Base-by-base conservation (phyloP, 2,329 filamentous ascomycete genomes). In the Albophoma yamanashiensis region DNA sequence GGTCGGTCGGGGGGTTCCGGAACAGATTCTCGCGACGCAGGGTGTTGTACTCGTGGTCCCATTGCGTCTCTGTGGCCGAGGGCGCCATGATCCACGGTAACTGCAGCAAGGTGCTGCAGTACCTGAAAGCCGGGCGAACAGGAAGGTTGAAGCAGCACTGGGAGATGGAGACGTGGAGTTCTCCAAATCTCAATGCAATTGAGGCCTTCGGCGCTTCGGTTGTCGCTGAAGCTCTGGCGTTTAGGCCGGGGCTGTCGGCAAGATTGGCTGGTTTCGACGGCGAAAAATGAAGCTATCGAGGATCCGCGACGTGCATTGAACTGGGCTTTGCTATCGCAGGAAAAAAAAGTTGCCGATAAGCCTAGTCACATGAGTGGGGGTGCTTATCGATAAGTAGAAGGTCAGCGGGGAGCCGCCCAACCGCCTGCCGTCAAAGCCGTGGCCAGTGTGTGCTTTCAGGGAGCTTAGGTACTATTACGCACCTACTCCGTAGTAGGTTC, bases 21-120 rank as follows among this genome's bases (percentile, higher is more conserved):
- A 99, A 99, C 27, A 99, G 88, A 58, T 89, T 83, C 70, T 99
- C 91, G 68, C 93, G 88, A 62, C 91, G 87, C 62, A 92, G 76
- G 4, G 91, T 95, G 73, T 97, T 84, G 77, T 90, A 97, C 67
- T 92, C 83, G 73, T 90, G 87, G 65, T 91, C 85, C 93, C 93
- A 97, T 71, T 84, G 78, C 59, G 87, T 89, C 62, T 79, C 78
- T 62, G 87, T 89, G 64, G 80, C 74, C 65, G 79, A 74, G 61
- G 79, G 80, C 63, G 78, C 77, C 84, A 87, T 88, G 65, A 66
- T 70, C 66, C 42, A 27, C 6, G 50, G 55, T 11, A 38, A 38
- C 42, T 3, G 42, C 50, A 38, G 50, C 50, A 31, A 55, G 20
- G 31, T 22, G 50, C 50, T 9, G 50, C 50, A 38, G 31, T 55